A percentile compares a stretch with the other conserved stretches of the same genome.
These are phyloP conservation scores for Hypoxylon sp. DNA, from an alignment of 2,329 filamentous ascomycete genomes.

Conservation along the genomic window DNA sequence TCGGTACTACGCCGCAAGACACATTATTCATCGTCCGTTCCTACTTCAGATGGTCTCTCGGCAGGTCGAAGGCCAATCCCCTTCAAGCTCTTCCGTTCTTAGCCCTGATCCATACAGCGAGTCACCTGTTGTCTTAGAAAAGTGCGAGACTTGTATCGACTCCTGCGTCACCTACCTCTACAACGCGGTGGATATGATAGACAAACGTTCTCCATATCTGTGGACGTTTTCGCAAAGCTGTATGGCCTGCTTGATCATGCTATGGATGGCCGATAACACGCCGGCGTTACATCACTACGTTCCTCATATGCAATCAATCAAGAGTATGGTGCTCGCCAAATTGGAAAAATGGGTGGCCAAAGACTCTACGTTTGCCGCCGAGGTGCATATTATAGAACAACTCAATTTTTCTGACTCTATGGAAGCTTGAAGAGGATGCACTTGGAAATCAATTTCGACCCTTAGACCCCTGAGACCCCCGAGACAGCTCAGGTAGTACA, in stretches of 20 bases:
- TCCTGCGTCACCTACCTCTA: slow-evolving; percentile 55
- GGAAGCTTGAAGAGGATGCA: slow-evolving; percentile 26
- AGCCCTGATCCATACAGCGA: slow-evolving; percentile 44
- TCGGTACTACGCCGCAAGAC: slow-evolving; percentile 79
- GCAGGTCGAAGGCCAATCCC: slow-evolving; percentile 45
- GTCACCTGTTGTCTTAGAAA: slow-evolving; percentile 52
- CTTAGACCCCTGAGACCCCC: not conserved
- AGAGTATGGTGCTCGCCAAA: slow-evolving; percentile 48
- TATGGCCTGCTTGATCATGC: slow-evolving; percentile 53
- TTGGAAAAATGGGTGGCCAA: slow-evolving; percentile 52
- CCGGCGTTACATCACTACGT: slow-evolving; percentile 49
- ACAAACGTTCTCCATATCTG: slow-evolving; percentile 55
- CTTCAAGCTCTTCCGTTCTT: slow-evolving; percentile 36
- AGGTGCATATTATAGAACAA: slow-evolving; percentile 48
- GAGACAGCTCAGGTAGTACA: not conserved
- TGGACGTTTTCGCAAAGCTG: slow-evolving; percentile 56
- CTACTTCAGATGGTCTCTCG: slow-evolving; percentile 50
- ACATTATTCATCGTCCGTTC: slow-evolving; percentile 77
- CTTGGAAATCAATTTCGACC: not conserved
- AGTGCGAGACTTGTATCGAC: slow-evolving; percentile 54
- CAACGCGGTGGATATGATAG: slow-evolving; percentile 54
- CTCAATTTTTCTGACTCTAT: slow-evolving; percentile 46
- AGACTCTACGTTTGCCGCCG: slow-evolving; percentile 53
- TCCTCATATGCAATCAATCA: slow-evolving; percentile 50
- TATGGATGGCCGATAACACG: slow-evolving; percentile 53